Base-by-base conservation (phyloP, 192 early-diverging fungal genomes). In the Backusella luteola region DNA sequence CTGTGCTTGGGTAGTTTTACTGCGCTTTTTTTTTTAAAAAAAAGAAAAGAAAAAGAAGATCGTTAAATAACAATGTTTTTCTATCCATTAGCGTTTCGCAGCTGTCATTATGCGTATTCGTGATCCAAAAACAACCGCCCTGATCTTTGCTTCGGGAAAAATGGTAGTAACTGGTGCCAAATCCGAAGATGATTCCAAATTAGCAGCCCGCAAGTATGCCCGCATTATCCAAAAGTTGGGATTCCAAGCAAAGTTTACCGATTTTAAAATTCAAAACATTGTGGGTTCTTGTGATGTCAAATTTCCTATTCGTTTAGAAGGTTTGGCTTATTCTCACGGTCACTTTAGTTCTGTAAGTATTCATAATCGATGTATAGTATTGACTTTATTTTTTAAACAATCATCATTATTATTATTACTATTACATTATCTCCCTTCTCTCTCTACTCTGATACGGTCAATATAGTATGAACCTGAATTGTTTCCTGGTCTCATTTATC, bases 91-190 rank as follows among this genome's bases (percentile, higher is more conserved):
- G 98, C 98, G 98, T 81, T 99, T 99, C 81, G 98, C 98, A 74
- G 98, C 98, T 69, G 98, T 99, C 39, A 99, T 99, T 81, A 99
- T 99, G 98, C 93, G 98, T 80, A 99, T 99, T 80, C 93, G 98
- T 87, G 97, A 98, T 67, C 98, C 98, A 67, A 99, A 99, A 86
- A 99, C 98, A 6, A 99, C 98, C 0, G 98, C 98, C 12, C 86
- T 99, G 70, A 99, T 99, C 80, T 99, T 99, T 87, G 96, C 96
- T 12, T 98, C 97, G 23, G 98, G 98, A 56, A 99, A 99, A 85
- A 99, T 99, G 98, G 98, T 99, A 32, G 95, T 99, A 1, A 98
- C 96, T 0, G 96, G 96, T 69, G 97, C 96, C 68, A 98, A 99
- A 83, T 96, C 94, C 34, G 98, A 99, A 89, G 98, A 99, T 77